These are phyloP conservation scores for Stemphylium lycopersici DNA, from an alignment of 2,329 filamentous ascomycete species.

Conservation along the genomic window DNA sequence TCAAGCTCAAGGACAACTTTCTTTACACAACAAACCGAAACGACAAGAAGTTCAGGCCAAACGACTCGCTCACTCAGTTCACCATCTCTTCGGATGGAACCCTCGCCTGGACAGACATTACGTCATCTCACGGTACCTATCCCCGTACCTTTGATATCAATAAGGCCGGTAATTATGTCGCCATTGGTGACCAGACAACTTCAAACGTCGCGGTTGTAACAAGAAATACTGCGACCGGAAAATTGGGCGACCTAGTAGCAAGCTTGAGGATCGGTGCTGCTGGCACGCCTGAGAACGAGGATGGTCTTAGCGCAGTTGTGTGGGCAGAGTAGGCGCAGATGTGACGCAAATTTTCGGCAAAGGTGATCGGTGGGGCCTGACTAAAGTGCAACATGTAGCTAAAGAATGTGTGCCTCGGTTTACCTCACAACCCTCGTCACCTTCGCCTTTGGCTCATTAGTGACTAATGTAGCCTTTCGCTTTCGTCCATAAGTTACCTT, in stretches of 20 bases:
- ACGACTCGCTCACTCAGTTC: conserved; percentile 45
- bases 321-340: conserved; percentile 37
- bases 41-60: conserved; percentile 43
- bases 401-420: too few species aligned
- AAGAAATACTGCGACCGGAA: conserved; percentile 36
- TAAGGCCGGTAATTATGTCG: conserved; percentile 39
- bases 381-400: too few species aligned
- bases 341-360: not conserved
- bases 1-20: conserved; percentile 42
- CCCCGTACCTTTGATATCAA: conserved; percentile 47
- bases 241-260: conserved; percentile 31
- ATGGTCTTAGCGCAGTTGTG: conserved; percentile 43
- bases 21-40: conserved; percentile 46
- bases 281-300: conserved; percentile 39
- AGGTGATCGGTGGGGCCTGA: not conserved
- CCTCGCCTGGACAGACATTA: conserved; percentile 37
- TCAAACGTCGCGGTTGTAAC: conserved; percentile 42
- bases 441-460: too few species aligned
- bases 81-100: conserved; percentile 37
- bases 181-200: conserved; percentile 42
- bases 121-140: conserved; percentile 41
- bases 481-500: too few species aligned
- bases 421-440: too few species aligned
- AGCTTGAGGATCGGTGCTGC: conserved; percentile 33
- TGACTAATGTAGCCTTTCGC: too few species aligned